phyloP scores from a whole-genome alignment of 768 basidiomycete genomes.

The Melanogaster broomeanus region DNA sequence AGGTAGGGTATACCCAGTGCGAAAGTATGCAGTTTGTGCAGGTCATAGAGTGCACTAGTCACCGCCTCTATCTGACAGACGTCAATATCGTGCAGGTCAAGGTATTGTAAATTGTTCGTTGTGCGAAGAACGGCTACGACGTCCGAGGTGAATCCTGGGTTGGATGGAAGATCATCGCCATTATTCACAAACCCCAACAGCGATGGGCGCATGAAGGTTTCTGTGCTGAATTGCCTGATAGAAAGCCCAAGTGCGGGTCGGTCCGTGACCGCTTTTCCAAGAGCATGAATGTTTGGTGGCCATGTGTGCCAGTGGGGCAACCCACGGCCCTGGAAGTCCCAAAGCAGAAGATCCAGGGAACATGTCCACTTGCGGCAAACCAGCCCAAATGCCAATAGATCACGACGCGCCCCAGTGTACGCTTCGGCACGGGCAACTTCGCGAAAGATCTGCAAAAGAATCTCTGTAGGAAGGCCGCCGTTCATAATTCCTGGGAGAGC shows the following conservation, averaged over 20 bases:
- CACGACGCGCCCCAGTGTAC: background rate
- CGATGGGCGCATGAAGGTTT: background rate
- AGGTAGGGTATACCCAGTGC: background rate
- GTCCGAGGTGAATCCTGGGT: background rate
- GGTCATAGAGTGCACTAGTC: background rate
- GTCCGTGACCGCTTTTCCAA: background rate
- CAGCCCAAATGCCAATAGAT: slow-evolving; percentile 5
- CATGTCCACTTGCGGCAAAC: background rate
- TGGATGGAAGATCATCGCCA: background rate
- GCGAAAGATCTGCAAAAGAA: background rate
- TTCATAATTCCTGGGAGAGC: too few relatives aligned
- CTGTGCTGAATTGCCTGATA: background rate
- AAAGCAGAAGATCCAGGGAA: slow-evolving; percentile 1
- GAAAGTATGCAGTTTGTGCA: background rate
- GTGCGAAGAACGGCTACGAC: too few relatives aligned
- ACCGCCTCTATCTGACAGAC: background rate
- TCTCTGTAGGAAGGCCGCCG: background rate
- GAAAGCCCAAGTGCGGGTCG: background rate
- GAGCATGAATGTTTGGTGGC: background rate
- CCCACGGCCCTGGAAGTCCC: background rate
- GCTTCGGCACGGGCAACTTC: background rate
- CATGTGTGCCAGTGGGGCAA: background rate
- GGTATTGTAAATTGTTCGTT: too few relatives aligned
- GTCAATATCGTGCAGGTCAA: too few relatives aligned
- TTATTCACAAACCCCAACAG: background rate